phyloP scores from a whole-genome alignment of 192 early-diverging fungal species.

The Umbelopsis ramanniana region DNA sequence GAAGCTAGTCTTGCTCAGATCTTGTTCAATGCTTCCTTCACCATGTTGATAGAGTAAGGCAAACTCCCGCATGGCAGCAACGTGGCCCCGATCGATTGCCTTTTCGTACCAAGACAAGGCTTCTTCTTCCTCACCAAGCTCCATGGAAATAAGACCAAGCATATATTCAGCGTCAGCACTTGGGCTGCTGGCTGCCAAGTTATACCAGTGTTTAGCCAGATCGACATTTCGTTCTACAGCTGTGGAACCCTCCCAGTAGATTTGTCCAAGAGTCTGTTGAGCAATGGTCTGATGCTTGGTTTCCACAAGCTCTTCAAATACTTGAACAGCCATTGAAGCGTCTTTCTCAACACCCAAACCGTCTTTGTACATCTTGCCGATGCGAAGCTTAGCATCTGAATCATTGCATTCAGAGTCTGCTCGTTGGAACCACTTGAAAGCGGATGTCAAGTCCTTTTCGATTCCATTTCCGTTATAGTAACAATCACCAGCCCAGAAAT shows the following conservation, averaged over 20 bases:
- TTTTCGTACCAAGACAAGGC: slow-evolving; percentile 30
- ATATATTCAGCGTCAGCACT: slow-evolving; percentile 11
- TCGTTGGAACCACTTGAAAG: slow-evolving; percentile 30
- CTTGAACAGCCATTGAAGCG: not conserved
- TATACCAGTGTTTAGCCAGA: slow-evolving; percentile 21
- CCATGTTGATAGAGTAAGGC: slow-evolving; percentile 15
- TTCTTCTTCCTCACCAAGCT: slow-evolving; percentile 28
- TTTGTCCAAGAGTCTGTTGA: slow-evolving; percentile 14
- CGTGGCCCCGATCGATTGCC: slow-evolving; percentile 26
- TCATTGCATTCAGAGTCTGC: slow-evolving; percentile 19
- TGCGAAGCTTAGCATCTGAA: slow-evolving; percentile 2
- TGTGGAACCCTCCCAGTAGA: slow-evolving; percentile 13
- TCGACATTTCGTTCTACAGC: slow-evolving; percentile 12
- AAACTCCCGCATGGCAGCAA: slow-evolving; percentile 27
- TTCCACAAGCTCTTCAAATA: not conserved
- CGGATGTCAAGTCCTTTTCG: slow-evolving; percentile 14
- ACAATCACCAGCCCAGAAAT: slow-evolving; percentile 37
- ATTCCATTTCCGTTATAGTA: slow-evolving; percentile 33
- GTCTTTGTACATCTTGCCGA: slow-evolving; percentile 18
- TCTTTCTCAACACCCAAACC: slow-evolving; percentile 10
- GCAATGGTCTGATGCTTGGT: slow-evolving; percentile 11
- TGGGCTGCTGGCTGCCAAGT: not conserved
- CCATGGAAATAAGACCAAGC: slow-evolving; percentile 36
- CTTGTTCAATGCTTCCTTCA: slow-evolving; percentile 20
- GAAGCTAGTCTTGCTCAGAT: slow-evolving; percentile 1